Base-by-base conservation (phyloP, 768 basidiomycete species). In the Austroboletus festivus region DNA sequence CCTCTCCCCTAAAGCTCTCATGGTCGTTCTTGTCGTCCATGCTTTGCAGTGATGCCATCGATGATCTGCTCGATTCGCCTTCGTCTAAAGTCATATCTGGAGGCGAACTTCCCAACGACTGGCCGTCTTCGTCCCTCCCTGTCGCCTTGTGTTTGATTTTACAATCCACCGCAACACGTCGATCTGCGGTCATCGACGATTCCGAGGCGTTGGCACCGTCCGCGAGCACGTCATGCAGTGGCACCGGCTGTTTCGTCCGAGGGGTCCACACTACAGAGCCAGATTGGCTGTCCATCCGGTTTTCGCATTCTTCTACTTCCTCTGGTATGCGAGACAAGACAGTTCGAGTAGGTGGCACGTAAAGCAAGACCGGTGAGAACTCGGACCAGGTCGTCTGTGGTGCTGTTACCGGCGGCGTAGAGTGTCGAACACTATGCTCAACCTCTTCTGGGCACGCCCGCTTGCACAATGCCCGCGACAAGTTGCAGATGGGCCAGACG, bases 381-480 rank as follows among this genome's bases (percentile, higher is more conserved):
- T 60, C 55, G 40, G 65, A 67, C 65, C 64, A 64, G 18, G 67
- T 68, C 33, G 65, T 62, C 38, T 54, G 59, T 11, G 53, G 53
- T n/a, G 18, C 12, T 44, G n/a, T n/a, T 11, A 42, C 21, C 20
- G 9, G 34, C 4, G 38, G 34, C 2, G 50, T 23, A 4, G 37
- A 22, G 19, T 31, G 23, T 42, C 38, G 54, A 26, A 23, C 28
- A 16, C 28, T 16, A 15, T n/a, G 40, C 16, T 34, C 33, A 13
- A n/a, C 21, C 37, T 38, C 51, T 18, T 43, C 50, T 11, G 50
- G 39, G 21, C 45, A 24, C 5, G 51, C 43, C 44, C 39, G 48
- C 34, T 28, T 38, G 23, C 20, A 35, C 40, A 60, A 22, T 31
- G 22, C 48, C 12, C 46, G 46, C 39, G 63, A 53, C 45, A 63